These are phyloP conservation scores for Candolleomyces efflorescens DNA, from an alignment of 768 basidiomycete genomes.

Conservation along the genomic window DNA sequence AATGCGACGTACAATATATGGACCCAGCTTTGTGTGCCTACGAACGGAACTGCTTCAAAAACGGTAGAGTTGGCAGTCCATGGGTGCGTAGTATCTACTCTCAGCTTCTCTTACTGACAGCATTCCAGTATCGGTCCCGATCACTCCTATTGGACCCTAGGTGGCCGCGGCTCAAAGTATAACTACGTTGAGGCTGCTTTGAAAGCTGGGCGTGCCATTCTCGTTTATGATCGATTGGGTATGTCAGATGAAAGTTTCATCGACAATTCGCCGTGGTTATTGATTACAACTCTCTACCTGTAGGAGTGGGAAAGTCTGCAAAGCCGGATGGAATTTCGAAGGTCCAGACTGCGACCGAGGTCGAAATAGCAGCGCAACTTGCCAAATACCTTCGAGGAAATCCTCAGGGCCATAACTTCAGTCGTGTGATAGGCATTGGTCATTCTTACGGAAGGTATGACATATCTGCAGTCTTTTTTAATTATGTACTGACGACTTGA, in stretches of 20 bases:
- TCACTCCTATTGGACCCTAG: slow-evolving; percentile 21
- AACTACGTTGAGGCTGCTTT: slow-evolving; percentile 18
- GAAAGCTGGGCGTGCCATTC: slow-evolving; percentile 15
- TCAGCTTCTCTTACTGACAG: background rate
- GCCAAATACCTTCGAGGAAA: slow-evolving; percentile 10
- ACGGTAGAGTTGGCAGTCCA: slow-evolving; percentile 18
- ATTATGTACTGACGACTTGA: background rate
- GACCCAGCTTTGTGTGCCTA: slow-evolving; percentile 13
- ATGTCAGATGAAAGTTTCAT: background rate
- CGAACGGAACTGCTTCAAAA: background rate
- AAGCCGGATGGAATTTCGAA: slow-evolving; percentile 21
- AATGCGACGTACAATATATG: slow-evolving; percentile 9
- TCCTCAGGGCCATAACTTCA: slow-evolving; percentile 5
- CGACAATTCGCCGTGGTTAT: no score
- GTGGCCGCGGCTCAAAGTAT: slow-evolving; percentile 15
- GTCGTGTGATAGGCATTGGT: slow-evolving; percentile 17
- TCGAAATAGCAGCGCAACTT: slow-evolving; percentile 15
- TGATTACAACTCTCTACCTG: background rate
- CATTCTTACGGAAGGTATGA: slow-evolving; percentile 22
- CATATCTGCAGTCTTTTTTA: background rate
- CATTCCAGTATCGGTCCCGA: slow-evolving; percentile 16
- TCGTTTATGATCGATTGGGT: slow-evolving; percentile 21
- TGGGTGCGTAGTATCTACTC: slow-evolving; percentile 10
- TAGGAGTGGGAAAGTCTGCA: slow-evolving; percentile 19
- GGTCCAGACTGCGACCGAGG: slow-evolving; percentile 17